phyloP scores from a whole-genome alignment of 2,329 filamentous ascomycete genomes.

The Cercospora citrullina region DNA sequence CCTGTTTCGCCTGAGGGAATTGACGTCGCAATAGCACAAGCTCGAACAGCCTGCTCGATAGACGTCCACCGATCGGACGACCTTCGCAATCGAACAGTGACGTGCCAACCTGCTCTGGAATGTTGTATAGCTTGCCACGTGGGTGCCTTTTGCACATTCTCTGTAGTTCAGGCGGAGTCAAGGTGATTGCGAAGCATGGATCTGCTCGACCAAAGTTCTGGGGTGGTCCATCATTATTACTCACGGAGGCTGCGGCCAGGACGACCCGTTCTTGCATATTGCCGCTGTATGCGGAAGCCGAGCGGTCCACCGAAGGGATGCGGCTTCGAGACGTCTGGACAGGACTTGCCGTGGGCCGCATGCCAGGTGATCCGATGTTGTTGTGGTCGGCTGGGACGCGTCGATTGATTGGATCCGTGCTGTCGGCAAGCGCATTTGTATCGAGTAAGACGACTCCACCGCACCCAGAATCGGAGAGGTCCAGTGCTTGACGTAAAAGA shows the following conservation, averaged over 20 bases:
- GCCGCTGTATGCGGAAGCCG: conserved; percentile 19
- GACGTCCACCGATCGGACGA: conserved; percentile 15
- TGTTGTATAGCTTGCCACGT: conserved; percentile 26
- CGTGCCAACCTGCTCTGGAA: conserved; percentile 25
- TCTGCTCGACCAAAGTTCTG: conserved; percentile 27
- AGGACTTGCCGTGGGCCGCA: not conserved
- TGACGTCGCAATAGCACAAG: conserved; percentile 29
- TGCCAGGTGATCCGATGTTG: not conserved
- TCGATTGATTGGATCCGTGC: conserved; percentile 11
- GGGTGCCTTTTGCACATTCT: conserved; percentile 28
- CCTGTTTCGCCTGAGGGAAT: conserved; percentile 49
- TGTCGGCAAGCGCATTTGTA: conserved; percentile 27
- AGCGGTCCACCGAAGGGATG: not conserved
- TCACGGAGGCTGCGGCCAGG: conserved; percentile 27
- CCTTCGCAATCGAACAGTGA: conserved; percentile 27
- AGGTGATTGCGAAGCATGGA: conserved; percentile 23
- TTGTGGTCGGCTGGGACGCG: conserved; percentile 13
- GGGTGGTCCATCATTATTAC: conserved; percentile 8
- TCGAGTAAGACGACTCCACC: conserved; percentile 47
- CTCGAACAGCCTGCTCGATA: conserved; percentile 26
- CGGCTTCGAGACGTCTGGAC: not conserved
- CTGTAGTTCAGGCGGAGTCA: conserved; percentile 25
- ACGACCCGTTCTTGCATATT: conserved; percentile 24
- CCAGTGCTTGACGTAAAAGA: conserved; percentile 48
- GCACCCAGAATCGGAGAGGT: conserved; percentile 38